phyloP scores from a whole-genome alignment of 116 monocot genomes.

The Papilionanthe hybrid region DNA sequence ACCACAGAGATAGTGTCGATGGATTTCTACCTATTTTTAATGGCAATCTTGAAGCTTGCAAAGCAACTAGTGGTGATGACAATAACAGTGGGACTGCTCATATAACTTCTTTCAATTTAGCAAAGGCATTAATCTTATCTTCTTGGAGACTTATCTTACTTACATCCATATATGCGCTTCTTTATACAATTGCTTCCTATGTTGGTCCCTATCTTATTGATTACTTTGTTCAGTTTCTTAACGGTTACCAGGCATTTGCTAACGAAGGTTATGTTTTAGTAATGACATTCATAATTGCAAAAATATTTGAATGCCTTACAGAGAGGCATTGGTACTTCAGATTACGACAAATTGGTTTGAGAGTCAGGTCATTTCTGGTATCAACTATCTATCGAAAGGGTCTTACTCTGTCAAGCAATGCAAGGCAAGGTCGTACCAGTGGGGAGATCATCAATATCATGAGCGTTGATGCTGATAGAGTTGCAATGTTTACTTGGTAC shows the following conservation, averaged over 20 bases:
- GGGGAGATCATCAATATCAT: constrained; percentile 56
- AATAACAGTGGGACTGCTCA: neutral
- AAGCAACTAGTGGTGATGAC: neutral
- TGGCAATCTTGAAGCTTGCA: constrained; percentile 19
- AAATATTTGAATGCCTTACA: constrained; percentile 31
- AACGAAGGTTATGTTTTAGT: constrained; percentile 37
- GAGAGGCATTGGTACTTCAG: constrained; percentile 36
- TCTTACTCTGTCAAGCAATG: constrained; percentile 29
- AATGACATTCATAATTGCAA: constrained; percentile 26
- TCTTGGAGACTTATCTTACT: constrained; percentile 14
- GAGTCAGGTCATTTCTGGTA: constrained; percentile 27
- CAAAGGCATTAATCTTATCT: constrained; percentile 26
- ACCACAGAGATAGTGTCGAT: constrained; percentile 15
- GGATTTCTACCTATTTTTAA: constrained; percentile 19
- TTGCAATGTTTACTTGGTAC: constrained; percentile 26
- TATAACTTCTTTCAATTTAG: constrained; percentile 29
- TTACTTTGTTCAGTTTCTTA: constrained; percentile 39
- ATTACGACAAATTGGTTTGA: constrained; percentile 23
- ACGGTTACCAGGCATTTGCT: constrained; percentile 6
- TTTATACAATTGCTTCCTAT: constrained; percentile 26
- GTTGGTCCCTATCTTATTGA: constrained; percentile 46
- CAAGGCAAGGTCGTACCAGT: constrained; percentile 28
- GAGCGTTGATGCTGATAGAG: constrained; percentile 44
- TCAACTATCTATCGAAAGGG: constrained; percentile 43
- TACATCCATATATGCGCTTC: constrained; percentile 23